Base-by-base conservation (phyloP, 2,329 filamentous ascomycete genomes). In the Fusarium udum region DNA sequence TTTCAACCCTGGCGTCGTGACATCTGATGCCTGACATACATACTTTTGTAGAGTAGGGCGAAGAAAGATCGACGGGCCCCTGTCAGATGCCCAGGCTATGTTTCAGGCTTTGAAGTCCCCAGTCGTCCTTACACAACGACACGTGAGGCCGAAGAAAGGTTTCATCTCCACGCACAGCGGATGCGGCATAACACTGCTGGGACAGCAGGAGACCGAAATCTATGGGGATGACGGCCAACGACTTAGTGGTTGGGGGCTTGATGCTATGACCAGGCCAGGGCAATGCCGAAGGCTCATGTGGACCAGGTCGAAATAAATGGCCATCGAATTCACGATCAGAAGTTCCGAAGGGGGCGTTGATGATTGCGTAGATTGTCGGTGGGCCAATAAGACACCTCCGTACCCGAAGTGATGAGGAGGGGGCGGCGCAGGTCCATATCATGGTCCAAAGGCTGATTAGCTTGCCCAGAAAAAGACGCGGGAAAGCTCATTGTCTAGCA, bases 321-420 rank as follows among this genome's bases (percentile, higher is more conserved):
- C 61, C 46, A 71, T 73, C 71, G 56, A 72, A 60, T 63, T 73
- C 51, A 55, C 48, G 67, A 74, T 61, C 67, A 74, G 69, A 73
- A 74, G 67, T 69, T 67, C 71, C 71, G 67, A 72, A 53, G 64
- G 62, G 62, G 66, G 62, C 59, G 72, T 57, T 70, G 64, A 49
- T 71, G 61, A 72, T 72, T 74, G 68, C 71, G 69, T 69, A 72
- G 64, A 59, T 67, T 67, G 57, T 52, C 42, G 52, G 66, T 37
- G 67, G 67, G 64, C 79, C 79, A 80, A 80, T 80, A 61, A 73
- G 68, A 76, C 63, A 20, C 52, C 51, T 51, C 75, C 71, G 32
- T 79, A 80, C 77, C 77, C 80, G 79, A 79, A 78, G 71, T 64
- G 72, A 71, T 73, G 68, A 65, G 56, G 65, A 67, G 66, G 73